Base-by-base conservation (phyloP, 345 rosid species). In the Syzygium oleosum region DNA sequence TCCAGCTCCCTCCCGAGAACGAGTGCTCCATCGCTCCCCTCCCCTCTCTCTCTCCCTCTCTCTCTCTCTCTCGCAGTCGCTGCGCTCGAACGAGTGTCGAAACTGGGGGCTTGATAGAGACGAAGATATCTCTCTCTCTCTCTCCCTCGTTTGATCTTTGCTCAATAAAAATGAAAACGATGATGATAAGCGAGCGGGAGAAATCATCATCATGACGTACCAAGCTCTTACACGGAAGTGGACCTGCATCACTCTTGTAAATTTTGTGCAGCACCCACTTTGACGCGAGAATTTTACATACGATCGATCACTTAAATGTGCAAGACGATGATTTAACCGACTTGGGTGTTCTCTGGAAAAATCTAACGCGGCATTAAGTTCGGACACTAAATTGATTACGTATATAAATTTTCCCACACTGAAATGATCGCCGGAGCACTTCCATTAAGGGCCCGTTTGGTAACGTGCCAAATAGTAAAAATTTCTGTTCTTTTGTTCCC, bases 1-100 rank as follows among this genome's bases (percentile, higher is more conserved):
- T 89, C 94, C 95, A 93, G 84, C 90, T 90, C 87, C 92, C 89
- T 51, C 94, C 94, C 2, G 92, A 34, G 87, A 90, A 93, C 8
- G 93, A 90, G 89, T 89, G 93, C 88, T 93, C 93, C 93, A 92
- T 93, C n/a, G 59, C 84, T 51, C n/a, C 61, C 90, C 46, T 49
- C 61, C 85, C 31, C 61, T 22, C 34, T 41, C 52, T 27, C 59
- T 34, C 88, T 16, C 85, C n/a, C 27, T 31, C 58, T n/a, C 38
- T 6, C 73, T 13, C 34, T n/a, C 73, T 16, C 22, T 63, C 78
- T 31, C 41, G 55, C 56, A 43, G 46, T 34, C 49, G 25, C 83
- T 73, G 8, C 49, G 14, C 49, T 34, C 83, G 3, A 38, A 73
- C 49, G 10, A 73, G 27, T 12, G 46, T 31, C 79, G 7, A 17